Evolutionary conservation across 2,329 filamentous ascomycete genomes (phyloP), one percentile per base, ranked within the genome.

Genomic region (Nannizziopsis barbatae): DNA sequence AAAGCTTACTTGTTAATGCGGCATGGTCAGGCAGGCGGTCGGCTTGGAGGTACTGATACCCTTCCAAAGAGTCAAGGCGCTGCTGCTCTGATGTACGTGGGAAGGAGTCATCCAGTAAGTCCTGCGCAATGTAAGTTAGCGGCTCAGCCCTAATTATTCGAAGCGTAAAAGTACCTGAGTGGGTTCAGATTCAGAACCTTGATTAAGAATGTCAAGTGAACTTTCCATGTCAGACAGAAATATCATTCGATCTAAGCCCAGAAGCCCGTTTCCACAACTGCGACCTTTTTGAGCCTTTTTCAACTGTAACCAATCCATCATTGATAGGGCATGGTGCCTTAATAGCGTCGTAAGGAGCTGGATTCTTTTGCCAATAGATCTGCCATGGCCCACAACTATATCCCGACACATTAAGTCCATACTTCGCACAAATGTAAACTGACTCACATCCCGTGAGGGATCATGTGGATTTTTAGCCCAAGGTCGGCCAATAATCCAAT

Each of bases 401-500:
- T 90, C 84, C 49, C 81, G 77, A 42, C 75, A 77, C 22, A 88
- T 65, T 76, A 81, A 72, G 10, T 86, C 88, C 83, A 95, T 92
- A 12, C 83, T 86, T 8, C 71, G 65, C 30, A 75, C 68, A 58
- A 93, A 95, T 0, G 89, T 93, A 45, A 78, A 77, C 59, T 86
- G 72, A 62, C 92, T 98, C 45, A 90, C 73, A 9, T 95, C 84
- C 18, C 89, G 80, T 37, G 90, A 72, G 8, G 75, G 75, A 47
- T 84, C 74, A 1, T 84, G 81, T 2, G 81, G 59, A 58, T 90
- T 84, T 18, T 73, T 73, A 0, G 84, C 84, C 7, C 86, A 84
- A 80, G 82, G 90, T 49, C 83, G 76, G 42, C 83, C 79, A 56
- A 84, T 81, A 57, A 94, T 86, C 90, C 93, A 98, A 58, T 90